phyloP scores from a whole-genome alignment of 75 land plant species.

The Azolla pinnata region DNA sequence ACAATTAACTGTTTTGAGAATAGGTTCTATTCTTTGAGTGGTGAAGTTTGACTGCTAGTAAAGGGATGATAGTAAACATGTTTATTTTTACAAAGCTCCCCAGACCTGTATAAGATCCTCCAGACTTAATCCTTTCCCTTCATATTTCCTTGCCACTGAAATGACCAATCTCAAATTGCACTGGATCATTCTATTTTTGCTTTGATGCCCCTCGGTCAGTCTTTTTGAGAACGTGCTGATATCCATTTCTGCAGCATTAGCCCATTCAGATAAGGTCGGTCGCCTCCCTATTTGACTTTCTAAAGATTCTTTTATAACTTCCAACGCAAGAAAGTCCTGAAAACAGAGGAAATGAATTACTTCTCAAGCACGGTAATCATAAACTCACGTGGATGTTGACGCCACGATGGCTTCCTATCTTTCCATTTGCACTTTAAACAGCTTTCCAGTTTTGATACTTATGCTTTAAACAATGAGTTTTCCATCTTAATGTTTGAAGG shows the following conservation, averaged over 20 bases:
- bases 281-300: slow-evolving; percentile 46
- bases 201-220: slow-evolving; percentile 28
- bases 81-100: too few relatives aligned
- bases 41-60: too few relatives aligned
- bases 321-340: slow-evolving; percentile 52
- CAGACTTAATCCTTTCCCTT: slow-evolving; percentile 54
- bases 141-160: slow-evolving; percentile 62
- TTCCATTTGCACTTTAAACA: too few relatives aligned
- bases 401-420: too few relatives aligned
- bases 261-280: slow-evolving; percentile 78
- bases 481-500: too few relatives aligned
- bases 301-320: slow-evolving; percentile 44
- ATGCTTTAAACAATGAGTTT: too few relatives aligned
- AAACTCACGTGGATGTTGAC: too few relatives aligned
- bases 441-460: too few relatives aligned
- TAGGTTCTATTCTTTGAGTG: too few relatives aligned
- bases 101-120: slow-evolving; percentile 67
- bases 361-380: too few relatives aligned
- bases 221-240: slow-evolving; percentile 33
- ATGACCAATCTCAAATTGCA: slow-evolving; percentile 71
- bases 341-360: neutral
- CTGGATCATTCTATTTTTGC: slow-evolving; percentile 56
- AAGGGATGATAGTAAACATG: too few relatives aligned
- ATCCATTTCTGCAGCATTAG: slow-evolving; percentile 48
- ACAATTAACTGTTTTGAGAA: too few relatives aligned